Evolutionary conservation across 164 flowering plant genomes (phyloP), one percentile per base, ranked within the genome.

Genomic region (Magnolia changhungtana): DNA sequence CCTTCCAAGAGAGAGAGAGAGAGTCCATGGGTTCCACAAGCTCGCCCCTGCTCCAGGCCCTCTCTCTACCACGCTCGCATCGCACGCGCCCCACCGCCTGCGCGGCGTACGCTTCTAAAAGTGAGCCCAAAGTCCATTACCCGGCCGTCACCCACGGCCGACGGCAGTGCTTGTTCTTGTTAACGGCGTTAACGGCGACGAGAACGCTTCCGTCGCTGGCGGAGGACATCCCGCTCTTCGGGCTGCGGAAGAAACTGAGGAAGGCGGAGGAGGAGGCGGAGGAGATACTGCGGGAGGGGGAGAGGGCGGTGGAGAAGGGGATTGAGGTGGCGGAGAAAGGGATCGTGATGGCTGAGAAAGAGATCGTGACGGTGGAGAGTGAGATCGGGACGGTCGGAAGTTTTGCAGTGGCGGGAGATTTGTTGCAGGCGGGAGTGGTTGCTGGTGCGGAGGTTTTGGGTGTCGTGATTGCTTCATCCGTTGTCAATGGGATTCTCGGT

Each of bases 401-500:
- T 51, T 21, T 72, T 14, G 64, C 51, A 16, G 73, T 71, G 31
- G 51, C 76, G 29, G 90, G 89, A 0, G 90, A 84, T 8, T 4
- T 90, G 59, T 88, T 90, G 49, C 97, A 92, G 86, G 98, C 97
- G 0, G 95, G 89, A 9, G 89, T 63, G 23, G 98, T 93, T 63
- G 90, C 83, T 0, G 97, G 84, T 68, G 96, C 96, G 24, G 97
- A 93, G 86, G 67, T 82, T 13, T 71, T 90, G 4, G 96, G 92
- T 0, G 88, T 95, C 21, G 19, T 90, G 81, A 80, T 90, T 55
- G 98, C 96, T 31, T 81, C 90, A 9, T 82, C 95, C 18, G 76
- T 92, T 31, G 98, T 95, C 24, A 91, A 89, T 82, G 94, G 88
- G 0, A 95, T 95, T 80, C 77, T 94, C 50, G 92, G 92, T 7